These are phyloP conservation scores for Hericium erinaceus DNA, from an alignment of 768 basidiomycete species.

Conservation along the genomic window DNA sequence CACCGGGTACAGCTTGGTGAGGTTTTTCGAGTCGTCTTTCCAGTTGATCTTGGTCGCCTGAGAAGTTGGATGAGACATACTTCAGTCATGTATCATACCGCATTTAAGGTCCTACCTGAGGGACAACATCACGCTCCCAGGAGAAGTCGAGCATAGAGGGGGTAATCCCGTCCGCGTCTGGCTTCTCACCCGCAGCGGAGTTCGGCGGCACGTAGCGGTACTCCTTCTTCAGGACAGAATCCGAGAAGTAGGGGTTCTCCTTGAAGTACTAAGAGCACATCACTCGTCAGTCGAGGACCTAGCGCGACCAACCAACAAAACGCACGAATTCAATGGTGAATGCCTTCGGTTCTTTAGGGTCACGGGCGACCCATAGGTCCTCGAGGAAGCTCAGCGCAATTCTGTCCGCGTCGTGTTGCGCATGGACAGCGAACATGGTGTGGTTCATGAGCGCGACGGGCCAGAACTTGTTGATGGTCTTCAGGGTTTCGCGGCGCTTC, in stretches of 20 bases:
- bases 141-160: conserved; percentile 72
- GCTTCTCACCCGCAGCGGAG: conserved; percentile 41
- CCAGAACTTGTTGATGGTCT: conserved; percentile 74
- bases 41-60: conserved; percentile 69
- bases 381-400: conserved; percentile 76
- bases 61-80: too few relatives aligned
- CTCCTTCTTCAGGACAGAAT: conserved; percentile 72
- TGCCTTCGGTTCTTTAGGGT: conserved; percentile 64
- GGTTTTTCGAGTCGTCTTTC: conserved; percentile 69
- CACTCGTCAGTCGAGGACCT: too few relatives aligned
- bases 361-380: conserved; percentile 76
- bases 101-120: conserved; percentile 35
- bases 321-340: conserved; percentile 87
- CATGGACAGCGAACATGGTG: conserved; percentile 48
- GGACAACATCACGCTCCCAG: conserved; percentile 66
- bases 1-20: conserved; percentile 74
- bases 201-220: conserved; percentile 60
- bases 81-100: not conserved
- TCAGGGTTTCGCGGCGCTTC: conserved; percentile 57
- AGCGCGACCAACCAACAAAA: conserved; percentile 13
- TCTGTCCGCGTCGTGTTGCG: conserved; percentile 68
- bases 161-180: conserved; percentile 69
- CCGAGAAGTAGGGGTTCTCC: conserved; percentile 76
- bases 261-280: conserved; percentile 56
- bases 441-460: conserved; percentile 78